Evolutionary conservation across 2,329 filamentous ascomycete genomes (phyloP).

Genomic region (Exophiala aquamarina): DNA sequence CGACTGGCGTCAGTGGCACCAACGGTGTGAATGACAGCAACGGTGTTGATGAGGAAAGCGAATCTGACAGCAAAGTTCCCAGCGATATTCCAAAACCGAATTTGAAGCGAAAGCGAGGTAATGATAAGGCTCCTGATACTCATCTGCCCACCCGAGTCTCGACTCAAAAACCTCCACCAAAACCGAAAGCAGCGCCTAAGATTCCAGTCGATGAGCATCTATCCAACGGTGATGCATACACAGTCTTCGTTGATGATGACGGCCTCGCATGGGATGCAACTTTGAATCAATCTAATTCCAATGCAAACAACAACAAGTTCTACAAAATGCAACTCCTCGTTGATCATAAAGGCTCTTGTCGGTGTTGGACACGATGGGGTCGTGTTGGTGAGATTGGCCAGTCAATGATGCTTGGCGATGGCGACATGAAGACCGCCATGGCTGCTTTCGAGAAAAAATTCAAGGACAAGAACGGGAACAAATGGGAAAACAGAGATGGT

Average conservation of each 20-base stretch:
- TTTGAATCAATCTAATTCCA: slow-evolving; percentile 73
- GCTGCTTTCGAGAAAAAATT: slow-evolving; percentile 56
- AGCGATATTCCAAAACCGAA: slow-evolving; percentile 4
- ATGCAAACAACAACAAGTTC: slow-evolving; percentile 49
- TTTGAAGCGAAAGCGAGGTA: slow-evolving; percentile 13
- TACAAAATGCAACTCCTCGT: slow-evolving; percentile 65
- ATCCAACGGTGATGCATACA: slow-evolving; percentile 38
- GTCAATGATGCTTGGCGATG: slow-evolving; percentile 40
- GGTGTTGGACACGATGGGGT: slow-evolving; percentile 76
- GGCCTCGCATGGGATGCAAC: slow-evolving; percentile 75
- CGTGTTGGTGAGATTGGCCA: slow-evolving; percentile 63
- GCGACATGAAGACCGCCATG: slow-evolving; percentile 41
- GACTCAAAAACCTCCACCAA: slow-evolving; percentile 28
- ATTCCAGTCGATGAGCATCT: slow-evolving; percentile 54
- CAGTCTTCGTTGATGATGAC: slow-evolving; percentile 66
- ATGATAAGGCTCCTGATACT: slow-evolving; percentile 14
- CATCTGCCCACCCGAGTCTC: slow-evolving; percentile 12
- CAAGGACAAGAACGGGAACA: slow-evolving; percentile 55
- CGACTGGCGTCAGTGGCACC: not conserved
- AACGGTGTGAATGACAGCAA: not conserved
- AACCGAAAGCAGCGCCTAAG: slow-evolving; percentile 44
- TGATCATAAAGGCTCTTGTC: slow-evolving; percentile 37
- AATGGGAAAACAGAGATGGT: slow-evolving; percentile 48
- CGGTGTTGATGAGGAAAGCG: not conserved
- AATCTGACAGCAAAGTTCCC: not conserved